Evolutionary conservation across 805 yeast species (phyloP), one percentile per base, ranked within the genome.

Genomic region (Kurtzmaniella fragi): DNA sequence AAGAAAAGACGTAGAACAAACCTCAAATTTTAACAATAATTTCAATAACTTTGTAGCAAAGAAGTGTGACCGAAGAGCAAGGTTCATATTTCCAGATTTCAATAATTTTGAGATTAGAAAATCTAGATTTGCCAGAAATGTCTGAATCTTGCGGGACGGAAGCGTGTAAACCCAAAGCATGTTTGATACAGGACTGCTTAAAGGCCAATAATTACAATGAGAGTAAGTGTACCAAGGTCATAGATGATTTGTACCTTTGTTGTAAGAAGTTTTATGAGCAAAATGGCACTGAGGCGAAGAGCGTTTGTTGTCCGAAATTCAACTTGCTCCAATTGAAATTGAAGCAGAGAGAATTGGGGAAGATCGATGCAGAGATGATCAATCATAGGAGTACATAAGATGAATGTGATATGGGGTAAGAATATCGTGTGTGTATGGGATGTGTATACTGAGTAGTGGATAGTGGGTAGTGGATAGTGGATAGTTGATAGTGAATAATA

Each of bases 151-250:
- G 25, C 8, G 25, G 25, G 8, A 20, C 25, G 25, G 73, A 69
- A 40, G 76, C 84, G 2, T 87, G 95, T 60, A 84, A 84, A 53
- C 72, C 84, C 5, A 73, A 82, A 46, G 95, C 95, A 2, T 87
- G 95, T 62, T 80, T 79, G 2, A 87, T 87, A 30, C 95, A 86
- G 58, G 84, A 82, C 48, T 89, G 97, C 53, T 62, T 89, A 8
- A 73, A 75, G 38, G 54, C 62, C 17, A 71, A 73, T 47, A 71
- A 75, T 30, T 89, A 79, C 61, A 72, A 85, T 56, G 96, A 90
- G 54, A 57, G 84, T 5, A 80, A 75, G 49, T 89, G 97, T 56
- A 73, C 86, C 7, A 67, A 70, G 42, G 61, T 73, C 9, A 87
- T 90, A 27, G 89, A 83, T 53, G 66, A 72, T 35, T 61, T 89